Conservation (phyloP, 2,329 filamentous ascomycete genomes). For the Ophioceras dolichostomum region DNA sequence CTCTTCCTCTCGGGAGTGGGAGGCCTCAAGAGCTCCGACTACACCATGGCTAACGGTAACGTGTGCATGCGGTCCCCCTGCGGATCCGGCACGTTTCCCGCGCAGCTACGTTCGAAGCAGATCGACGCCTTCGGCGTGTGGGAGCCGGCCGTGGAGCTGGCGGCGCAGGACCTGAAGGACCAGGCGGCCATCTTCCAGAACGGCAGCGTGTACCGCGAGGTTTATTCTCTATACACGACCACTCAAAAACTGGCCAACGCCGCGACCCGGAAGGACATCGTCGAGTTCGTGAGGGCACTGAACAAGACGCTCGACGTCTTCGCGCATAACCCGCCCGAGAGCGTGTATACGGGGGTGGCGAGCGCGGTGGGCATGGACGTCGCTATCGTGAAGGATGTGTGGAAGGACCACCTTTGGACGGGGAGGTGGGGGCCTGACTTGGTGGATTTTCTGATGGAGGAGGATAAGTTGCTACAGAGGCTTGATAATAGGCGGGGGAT, state of each 20-base stretch:
- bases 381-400: slow-evolving; percentile 11
- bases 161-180: slow-evolving; percentile 10
- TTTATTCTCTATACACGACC: slow-evolving; percentile 20
- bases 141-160: slow-evolving; percentile 21
- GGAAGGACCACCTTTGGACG: slow-evolving; percentile 16
- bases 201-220: slow-evolving; percentile 17
- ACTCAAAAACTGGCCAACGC: slow-evolving; percentile 17
- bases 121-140: slow-evolving; percentile 20
- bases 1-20: slow-evolving; percentile 15
- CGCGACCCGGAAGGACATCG: slow-evolving; percentile 15
- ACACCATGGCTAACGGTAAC: slow-evolving; percentile 13
- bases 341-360: slow-evolving; percentile 13
- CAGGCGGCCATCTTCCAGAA: slow-evolving; percentile 17
- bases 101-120: slow-evolving; percentile 12
- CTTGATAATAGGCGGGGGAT: slow-evolving; percentile 6
- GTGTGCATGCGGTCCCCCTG: slow-evolving; percentile 17
- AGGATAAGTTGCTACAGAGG: slow-evolving; percentile 13
- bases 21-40: slow-evolving; percentile 12
- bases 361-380: slow-evolving; percentile 12
- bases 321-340: slow-evolving; percentile 10
- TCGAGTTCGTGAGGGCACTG: slow-evolving; percentile 16
- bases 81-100: slow-evolving; percentile 14
- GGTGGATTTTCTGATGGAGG: slow-evolving; percentile 13
- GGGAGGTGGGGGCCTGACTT: slow-evolving; percentile 13
- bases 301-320: slow-evolving; percentile 17